phyloP scores from a whole-genome alignment of 495 filamentous ascomycete genomes.

The Platismatia glauca region DNA sequence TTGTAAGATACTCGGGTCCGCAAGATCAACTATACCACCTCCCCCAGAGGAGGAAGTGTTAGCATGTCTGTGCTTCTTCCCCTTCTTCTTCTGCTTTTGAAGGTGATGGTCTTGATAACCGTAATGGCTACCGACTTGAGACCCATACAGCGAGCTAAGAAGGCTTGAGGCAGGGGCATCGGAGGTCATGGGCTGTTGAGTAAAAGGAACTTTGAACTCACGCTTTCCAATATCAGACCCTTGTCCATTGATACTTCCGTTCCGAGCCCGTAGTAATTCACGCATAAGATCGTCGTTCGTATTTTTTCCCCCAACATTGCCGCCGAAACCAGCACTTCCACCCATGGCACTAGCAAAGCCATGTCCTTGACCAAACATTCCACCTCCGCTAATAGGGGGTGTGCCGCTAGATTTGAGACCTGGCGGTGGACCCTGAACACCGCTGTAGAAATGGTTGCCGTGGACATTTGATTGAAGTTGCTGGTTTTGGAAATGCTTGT shows the following conservation, averaged over 20 bases:
- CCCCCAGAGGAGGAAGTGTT: conserved; percentile 99
- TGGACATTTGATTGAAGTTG: conserved; percentile 36
- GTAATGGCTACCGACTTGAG: conserved; percentile 72
- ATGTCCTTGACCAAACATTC: conserved; percentile 69
- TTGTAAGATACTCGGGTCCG: conserved; percentile 98
- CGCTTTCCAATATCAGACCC: conserved; percentile 81
- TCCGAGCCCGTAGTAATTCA: conserved; percentile 58
- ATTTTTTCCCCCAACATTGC: conserved; percentile 58
- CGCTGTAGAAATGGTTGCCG: conserved; percentile 40
- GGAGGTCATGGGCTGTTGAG: conserved; percentile 75
- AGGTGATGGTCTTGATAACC: conserved; percentile 78
- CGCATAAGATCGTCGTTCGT: conserved; percentile 69
- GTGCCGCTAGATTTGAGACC: conserved; percentile 91
- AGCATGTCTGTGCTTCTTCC: conserved; percentile 99
- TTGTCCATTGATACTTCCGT: conserved; percentile 46
- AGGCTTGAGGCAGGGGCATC: conserved; percentile 81
- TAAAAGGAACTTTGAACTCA: conserved; percentile 82
- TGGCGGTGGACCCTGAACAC: conserved; percentile 84
- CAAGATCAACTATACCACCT: conserved; percentile 97
- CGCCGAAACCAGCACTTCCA: conserved; percentile 60
- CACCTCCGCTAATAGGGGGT: conserved; percentile 69
- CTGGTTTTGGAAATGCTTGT: conserved; percentile 51
- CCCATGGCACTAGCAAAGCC: conserved; percentile 56
- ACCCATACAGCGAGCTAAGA: conserved; percentile 81
- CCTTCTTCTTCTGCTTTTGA: conserved; percentile 98